Base-by-base conservation (phyloP, 2,329 filamentous ascomycete species). In the Xylaria sp. region DNA sequence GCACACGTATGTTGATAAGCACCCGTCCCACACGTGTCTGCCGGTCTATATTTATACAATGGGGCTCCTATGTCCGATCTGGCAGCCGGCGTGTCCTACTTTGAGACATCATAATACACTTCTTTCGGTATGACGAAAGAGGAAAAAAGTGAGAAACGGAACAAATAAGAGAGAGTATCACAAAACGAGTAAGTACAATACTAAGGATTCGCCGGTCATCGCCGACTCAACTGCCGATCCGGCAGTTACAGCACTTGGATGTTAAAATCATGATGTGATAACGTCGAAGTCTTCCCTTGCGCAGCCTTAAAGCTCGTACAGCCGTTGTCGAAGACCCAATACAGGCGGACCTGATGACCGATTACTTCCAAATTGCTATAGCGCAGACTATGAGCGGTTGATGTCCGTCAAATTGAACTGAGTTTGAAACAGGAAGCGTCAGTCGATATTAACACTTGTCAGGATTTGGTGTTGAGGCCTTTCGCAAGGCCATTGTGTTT, bases 21-120 rank as follows among this genome's bases (percentile, higher is more conserved):
- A n/a, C n/a, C n/a, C n/a, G n/a, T n/a, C n/a, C n/a, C n/a, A 28
- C 12, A 32, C 39, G 39, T 30, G 32, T 56, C 36, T n/a, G 39
- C 43, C 32, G 20, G 20, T n/a, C n/a, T n/a, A n/a, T 36, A 25
- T 20, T 45, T 45, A 48, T 55, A n/a, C 64, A 43, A 61, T 46
- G 60, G 59, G 43, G 53, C 30, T 43, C 32, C 36, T 9, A 36
- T 41, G 28, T 63, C 60, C 55, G 60, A 60, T 63, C 56, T 56
- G 30, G 65, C 60, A 48, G 46, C 65, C 56, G 48, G 32, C 30
- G 28, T 32, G 30, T 32, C 46, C 53, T 59, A 18, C 20, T 23
- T 30, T 36, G 34, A 45, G 25, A 10, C 20, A 28, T 39, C 1
- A 8, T 39, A 32, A 13, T 45, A 58, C n/a, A n/a, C n/a, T n/a